These are phyloP conservation scores for Calocera viscosa DNA, from an alignment of 768 basidiomycete genomes.

Conservation along the genomic window DNA sequence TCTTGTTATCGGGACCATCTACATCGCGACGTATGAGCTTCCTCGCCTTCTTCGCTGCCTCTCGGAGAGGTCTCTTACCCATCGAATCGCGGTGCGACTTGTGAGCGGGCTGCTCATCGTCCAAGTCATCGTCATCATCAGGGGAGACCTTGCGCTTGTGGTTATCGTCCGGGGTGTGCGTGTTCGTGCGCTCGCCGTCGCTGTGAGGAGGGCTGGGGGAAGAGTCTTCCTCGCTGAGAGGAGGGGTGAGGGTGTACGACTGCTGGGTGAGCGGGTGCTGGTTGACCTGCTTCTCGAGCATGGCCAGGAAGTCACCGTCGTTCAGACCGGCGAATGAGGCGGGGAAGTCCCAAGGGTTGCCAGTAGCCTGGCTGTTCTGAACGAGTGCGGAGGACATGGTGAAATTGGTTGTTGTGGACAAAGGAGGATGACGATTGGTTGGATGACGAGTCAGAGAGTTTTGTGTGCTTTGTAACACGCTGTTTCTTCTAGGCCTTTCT, in stretches of 20 bases:
- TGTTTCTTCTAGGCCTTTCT: background rate
- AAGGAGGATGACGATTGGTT: background rate
- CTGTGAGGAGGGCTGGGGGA: constrained; percentile 58
- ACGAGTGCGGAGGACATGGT: constrained; percentile 6
- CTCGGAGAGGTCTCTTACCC: constrained; percentile 7
- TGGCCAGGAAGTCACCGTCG: constrained; percentile 64
- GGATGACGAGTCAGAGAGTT: background rate
- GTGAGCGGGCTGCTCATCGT: constrained; percentile 45
- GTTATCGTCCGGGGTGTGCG: constrained; percentile 23
- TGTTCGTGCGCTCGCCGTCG: constrained; percentile 23
- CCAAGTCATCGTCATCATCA: constrained; percentile 39
- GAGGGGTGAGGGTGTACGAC: constrained; percentile 33
- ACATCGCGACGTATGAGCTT: constrained; percentile 11
- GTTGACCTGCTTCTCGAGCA: constrained; percentile 65
- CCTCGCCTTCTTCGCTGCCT: constrained; percentile 9
- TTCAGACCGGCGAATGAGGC: constrained; percentile 3
- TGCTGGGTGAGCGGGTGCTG: constrained; percentile 40
- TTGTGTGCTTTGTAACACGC: constrained; percentile 4
- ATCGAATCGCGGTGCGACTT: constrained; percentile 55
- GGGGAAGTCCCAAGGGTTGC: constrained; percentile 15
- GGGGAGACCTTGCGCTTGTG: constrained; percentile 17
- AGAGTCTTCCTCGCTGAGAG: constrained; percentile 53
- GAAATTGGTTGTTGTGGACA: background rate
- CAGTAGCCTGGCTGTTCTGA: background rate
- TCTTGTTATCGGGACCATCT: constrained; percentile 17